phyloP scores from a whole-genome alignment of 2,329 filamentous ascomycete genomes.

The Ophiocordyceps polyrhachis-furcata region DNA sequence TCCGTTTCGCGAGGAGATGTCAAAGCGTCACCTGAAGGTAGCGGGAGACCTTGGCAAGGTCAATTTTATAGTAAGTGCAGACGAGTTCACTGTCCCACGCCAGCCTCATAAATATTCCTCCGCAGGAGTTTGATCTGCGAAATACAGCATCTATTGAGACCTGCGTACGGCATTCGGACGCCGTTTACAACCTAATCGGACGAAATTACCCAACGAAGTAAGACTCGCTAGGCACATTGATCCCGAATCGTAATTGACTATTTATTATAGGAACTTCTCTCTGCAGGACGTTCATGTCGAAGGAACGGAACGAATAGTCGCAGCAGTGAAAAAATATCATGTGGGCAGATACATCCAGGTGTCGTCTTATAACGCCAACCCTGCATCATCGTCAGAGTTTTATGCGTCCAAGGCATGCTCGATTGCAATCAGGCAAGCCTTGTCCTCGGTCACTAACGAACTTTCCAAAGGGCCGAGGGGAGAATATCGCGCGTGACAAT shows the following conservation, averaged over 20 bases:
- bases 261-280: conserved; percentile 81
- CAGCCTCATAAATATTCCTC: too few species aligned
- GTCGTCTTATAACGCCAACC: conserved; percentile 79
- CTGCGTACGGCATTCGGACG: conserved; percentile 88
- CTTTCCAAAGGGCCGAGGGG: conserved; percentile 44
- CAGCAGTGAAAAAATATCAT: conserved; percentile 94
- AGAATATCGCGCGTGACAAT: conserved; percentile 68
- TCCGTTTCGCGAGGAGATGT: conserved; percentile 93
- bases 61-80: conserved; percentile 52
- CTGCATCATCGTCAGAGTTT: conserved; percentile 70
- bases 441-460: too few species aligned
- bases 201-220: conserved; percentile 94
- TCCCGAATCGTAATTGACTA: too few species aligned
- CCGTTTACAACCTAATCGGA: conserved; percentile 92
- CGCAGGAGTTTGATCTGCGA: conserved; percentile 76
- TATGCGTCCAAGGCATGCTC: conserved; percentile 62
- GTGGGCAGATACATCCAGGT: conserved; percentile 93
- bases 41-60: conserved; percentile 86
- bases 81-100: too few species aligned
- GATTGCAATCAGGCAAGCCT: too few species aligned
- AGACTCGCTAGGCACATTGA: conserved; percentile 7
- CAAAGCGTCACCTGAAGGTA: conserved; percentile 90
- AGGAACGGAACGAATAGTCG: conserved; percentile 76
- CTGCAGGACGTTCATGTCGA: conserved; percentile 87
- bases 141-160: conserved; percentile 95